Base-by-base conservation (phyloP, 2,329 filamentous ascomycete species). In the Cyclaneusma minus region DNA sequence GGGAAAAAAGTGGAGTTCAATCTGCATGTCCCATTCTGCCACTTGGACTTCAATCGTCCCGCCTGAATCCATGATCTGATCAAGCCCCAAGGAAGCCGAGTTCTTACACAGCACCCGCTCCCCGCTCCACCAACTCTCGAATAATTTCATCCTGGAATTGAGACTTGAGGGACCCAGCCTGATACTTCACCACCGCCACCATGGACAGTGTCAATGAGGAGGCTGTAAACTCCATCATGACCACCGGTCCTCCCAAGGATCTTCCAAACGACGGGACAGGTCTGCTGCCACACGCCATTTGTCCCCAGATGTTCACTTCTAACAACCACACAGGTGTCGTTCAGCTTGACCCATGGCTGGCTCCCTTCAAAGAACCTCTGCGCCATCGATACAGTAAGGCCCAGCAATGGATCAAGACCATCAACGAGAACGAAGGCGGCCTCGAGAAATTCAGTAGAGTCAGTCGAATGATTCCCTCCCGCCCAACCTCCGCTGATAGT, bases 401-500 rank as follows among this genome's bases (percentile, higher is more conserved):
- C 7, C 74, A 91, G 42, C 60, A 79, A 31, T 95, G 87, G 89
- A 80, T 94, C 45, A 71, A 79, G 48, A 75, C 58, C 15, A 81
- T 98, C 46, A 60, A 92, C 35, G 65, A 82, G 18, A 70, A 67
- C 1, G 89, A 98, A 52, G 89, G 89, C 25, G 83, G 89, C 10
- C 49, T 98, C 22, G 82, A 92, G 33, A 83, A 87, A 50, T 98
- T 95, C 56, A 87, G 80, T 42, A 79, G 67, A 55, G 83, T 81
- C 50, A 33, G 62, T 49, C 12, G 18, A 8, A 20, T n/a, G n/a
- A 13, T 12, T 29, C 21, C 24, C 29, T 9, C 17, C 24, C 11
- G 9, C 12, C 8, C 11, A 11, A 20, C 20, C 35, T 36, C 26
- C 40, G 21, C 21, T 24, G 29, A 35, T 30, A 26, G 35, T 25